phyloP scores from a whole-genome alignment of 306 rosid genomes.

The Lithocarpus polystachyus region DNA sequence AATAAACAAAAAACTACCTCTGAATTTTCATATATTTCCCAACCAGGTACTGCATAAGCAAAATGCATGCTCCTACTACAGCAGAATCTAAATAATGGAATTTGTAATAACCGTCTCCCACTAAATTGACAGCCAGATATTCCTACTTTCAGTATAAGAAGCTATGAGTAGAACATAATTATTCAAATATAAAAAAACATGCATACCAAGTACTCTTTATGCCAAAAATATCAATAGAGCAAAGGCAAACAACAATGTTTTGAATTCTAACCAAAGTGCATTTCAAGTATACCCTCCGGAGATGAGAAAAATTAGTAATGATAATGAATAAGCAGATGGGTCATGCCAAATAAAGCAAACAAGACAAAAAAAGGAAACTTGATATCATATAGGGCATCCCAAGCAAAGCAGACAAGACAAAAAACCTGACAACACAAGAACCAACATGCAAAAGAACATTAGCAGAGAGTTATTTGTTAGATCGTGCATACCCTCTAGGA shows the following conservation, averaged over 20 bases:
- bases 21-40: not conserved
- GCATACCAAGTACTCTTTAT: not conserved
- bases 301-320: too few species aligned
- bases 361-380: not conserved
- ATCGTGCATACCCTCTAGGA: constrained; percentile 51
- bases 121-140: not conserved
- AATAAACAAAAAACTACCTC: not conserved
- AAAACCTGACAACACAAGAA: not conserved
- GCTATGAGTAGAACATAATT: not conserved
- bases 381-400: not conserved
- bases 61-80: not conserved
- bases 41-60: not conserved
- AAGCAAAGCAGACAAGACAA: not conserved
- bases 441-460: not conserved
- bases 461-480: not conserved
- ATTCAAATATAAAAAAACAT: not conserved
- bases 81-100: too few species aligned
- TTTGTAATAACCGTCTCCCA: not conserved
- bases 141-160: not conserved
- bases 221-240: not conserved
- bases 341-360: not conserved
- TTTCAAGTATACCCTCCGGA: not conserved
- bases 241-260: not conserved
- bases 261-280: not conserved
- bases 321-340: not conserved